These are phyloP conservation scores for Aspergillus udagawae DNA, from an alignment of 2,329 filamentous ascomycete genomes.

Conservation along the genomic window DNA sequence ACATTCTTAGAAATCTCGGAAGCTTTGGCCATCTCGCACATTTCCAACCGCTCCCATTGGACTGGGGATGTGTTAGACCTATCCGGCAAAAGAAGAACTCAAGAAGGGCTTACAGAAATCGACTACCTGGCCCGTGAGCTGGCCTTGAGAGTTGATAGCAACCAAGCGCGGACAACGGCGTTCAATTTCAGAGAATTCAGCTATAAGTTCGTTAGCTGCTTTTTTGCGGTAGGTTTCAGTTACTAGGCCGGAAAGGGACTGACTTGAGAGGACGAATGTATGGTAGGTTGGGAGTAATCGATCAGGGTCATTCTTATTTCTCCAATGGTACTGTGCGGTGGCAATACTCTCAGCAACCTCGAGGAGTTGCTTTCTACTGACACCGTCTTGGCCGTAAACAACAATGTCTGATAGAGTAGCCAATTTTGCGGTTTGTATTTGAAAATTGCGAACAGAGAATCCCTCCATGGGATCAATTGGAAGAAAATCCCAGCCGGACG, in stretches of 20 bases:
- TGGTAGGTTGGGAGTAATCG: constrained; percentile 65
- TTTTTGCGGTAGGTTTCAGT: constrained; percentile 2
- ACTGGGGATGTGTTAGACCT: constrained; percentile 38
- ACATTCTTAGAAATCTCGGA: constrained; percentile 88
- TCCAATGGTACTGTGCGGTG: constrained; percentile 72
- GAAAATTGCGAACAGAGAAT: constrained; percentile 95
- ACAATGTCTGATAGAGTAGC: constrained; percentile 88
- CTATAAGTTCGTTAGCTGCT: constrained; percentile 41
- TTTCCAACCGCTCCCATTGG: constrained; percentile 82
- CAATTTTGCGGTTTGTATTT: constrained; percentile 87
- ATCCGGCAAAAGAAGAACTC: not conserved
- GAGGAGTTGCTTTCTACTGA: constrained; percentile 60
- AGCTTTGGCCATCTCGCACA: constrained; percentile 87
- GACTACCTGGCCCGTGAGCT: constrained; percentile 70
- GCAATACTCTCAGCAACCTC: constrained; percentile 63
- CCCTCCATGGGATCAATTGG: constrained; percentile 83
- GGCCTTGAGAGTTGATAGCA: constrained; percentile 67
- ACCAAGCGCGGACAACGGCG: constrained; percentile 65
- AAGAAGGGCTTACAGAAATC: constrained; percentile 65
- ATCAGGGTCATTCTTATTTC: constrained; percentile 57
- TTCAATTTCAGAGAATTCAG: constrained; percentile 69
- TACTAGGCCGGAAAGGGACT: constrained; percentile 23
- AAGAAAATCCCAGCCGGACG: constrained; percentile 60
- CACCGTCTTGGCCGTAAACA: constrained; percentile 74
- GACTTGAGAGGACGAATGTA: constrained; percentile 71